phyloP scores from a whole-genome alignment of 106 monocot species.

The Dendrobium huoshanense region DNA sequence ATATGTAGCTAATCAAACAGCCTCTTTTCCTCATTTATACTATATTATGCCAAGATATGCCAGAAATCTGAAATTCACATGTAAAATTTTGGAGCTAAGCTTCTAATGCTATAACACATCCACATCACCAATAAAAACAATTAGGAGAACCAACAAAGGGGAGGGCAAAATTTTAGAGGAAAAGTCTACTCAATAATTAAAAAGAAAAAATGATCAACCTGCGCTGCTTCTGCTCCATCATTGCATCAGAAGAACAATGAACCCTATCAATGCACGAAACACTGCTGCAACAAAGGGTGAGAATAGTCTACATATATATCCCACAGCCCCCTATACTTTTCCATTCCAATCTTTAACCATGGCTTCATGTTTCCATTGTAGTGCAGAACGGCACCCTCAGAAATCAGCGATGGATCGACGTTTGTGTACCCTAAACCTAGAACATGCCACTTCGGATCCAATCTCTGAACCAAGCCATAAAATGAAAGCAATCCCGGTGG shows the following conservation, averaged over 20 bases:
- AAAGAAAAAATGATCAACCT: neutral
- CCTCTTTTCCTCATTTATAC: neutral
- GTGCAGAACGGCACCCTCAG: constrained; percentile 24
- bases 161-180: neutral
- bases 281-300: constrained; percentile 29
- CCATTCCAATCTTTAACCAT: constrained; percentile 34
- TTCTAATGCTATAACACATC: neutral
- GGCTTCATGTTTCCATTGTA: constrained; percentile 39
- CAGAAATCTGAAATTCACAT: constrained; percentile 1
- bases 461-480: constrained; percentile 15
- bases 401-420: constrained; percentile 15
- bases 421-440: constrained; percentile 22
- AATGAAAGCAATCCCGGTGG: constrained; percentile 29
- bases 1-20: too few species aligned
- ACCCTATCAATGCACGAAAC: constrained; percentile 18
- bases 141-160: neutral
- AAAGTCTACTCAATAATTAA: neutral
- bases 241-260: neutral
- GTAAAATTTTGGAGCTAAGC: neutral
- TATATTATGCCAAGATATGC: neutral
- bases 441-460: constrained; percentile 32
- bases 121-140: neutral
- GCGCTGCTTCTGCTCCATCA: neutral
- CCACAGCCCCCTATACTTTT: constrained; percentile 25
- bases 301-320: constrained; percentile 25